These are phyloP conservation scores for Dactylellina haptotyla DNA, from an alignment of 2,329 filamentous ascomycete species.

Conservation along the genomic window DNA sequence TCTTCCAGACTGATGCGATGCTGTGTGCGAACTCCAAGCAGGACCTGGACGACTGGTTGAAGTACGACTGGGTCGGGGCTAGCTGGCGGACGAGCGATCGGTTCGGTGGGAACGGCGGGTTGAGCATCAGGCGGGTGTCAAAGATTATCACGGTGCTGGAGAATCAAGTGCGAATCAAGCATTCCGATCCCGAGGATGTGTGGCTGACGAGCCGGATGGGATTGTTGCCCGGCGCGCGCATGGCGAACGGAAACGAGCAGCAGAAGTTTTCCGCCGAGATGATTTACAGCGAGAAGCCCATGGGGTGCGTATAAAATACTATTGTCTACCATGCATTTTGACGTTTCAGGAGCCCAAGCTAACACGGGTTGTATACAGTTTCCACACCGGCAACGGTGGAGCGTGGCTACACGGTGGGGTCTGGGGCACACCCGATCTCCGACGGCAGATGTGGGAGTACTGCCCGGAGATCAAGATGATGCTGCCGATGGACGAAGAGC, in stretches of 20 bases:
- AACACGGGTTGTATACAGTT: slow-evolving; percentile 5
- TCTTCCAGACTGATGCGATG: slow-evolving; percentile 69
- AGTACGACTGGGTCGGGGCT: slow-evolving; percentile 68
- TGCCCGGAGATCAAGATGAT: slow-evolving; percentile 71
- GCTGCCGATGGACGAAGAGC: slow-evolving; percentile 67
- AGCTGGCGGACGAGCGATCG: slow-evolving; percentile 63
- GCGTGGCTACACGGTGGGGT: slow-evolving; percentile 63
- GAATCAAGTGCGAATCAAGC: slow-evolving; percentile 63
- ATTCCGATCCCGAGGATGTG: slow-evolving; percentile 67
- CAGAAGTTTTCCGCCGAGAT: slow-evolving; percentile 67
- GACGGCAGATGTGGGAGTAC: slow-evolving; percentile 68
- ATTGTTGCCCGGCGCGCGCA: slow-evolving; percentile 64
- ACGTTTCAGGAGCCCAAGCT: background rate
- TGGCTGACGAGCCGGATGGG: slow-evolving; percentile 68
- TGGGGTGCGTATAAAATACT: slow-evolving; percentile 67
- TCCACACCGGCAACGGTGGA: slow-evolving; percentile 63
- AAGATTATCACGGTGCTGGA: slow-evolving; percentile 67
- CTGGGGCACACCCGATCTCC: slow-evolving; percentile 65
- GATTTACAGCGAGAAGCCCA: slow-evolving; percentile 65
- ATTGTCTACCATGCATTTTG: background rate
- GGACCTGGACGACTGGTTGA: slow-evolving; percentile 66
- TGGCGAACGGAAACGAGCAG: slow-evolving; percentile 67
- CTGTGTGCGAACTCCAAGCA: slow-evolving; percentile 67
- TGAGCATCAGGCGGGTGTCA: slow-evolving; percentile 67
- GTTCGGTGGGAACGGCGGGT: slow-evolving; percentile 68